These are phyloP conservation scores for Conidiobolus incongruus DNA, from an alignment of 371 early-diverging fungal species.

Conservation along the genomic window DNA sequence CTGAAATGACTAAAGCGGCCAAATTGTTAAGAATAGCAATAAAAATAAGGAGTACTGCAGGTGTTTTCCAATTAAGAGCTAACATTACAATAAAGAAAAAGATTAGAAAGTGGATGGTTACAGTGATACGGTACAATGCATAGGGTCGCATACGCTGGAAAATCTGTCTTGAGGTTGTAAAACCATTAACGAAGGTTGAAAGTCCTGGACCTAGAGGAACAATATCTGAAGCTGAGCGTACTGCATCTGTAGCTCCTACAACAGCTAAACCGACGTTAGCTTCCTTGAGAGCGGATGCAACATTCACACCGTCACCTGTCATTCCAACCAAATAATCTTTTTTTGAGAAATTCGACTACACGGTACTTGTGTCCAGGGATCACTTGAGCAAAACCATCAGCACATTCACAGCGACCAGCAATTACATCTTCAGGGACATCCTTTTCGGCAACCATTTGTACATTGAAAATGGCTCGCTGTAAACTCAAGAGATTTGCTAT, in stretches of 20 bases:
- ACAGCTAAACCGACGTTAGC: slow-evolving; percentile 52
- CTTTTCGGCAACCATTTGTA: slow-evolving; percentile 53
- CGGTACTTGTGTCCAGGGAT: slow-evolving; percentile 91
- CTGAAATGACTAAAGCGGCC: slow-evolving; percentile 63
- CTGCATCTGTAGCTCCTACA: slow-evolving; percentile 77
- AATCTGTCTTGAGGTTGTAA: slow-evolving; percentile 55
- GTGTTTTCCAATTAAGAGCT: slow-evolving; percentile 37
- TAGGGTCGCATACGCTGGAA: slow-evolving; percentile 79
- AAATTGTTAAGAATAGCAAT: slow-evolving; percentile 63
- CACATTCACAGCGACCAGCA: slow-evolving; percentile 52
- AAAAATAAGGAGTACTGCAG: slow-evolving; percentile 41
- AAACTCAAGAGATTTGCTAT: slow-evolving; percentile 64
- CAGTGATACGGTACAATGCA: slow-evolving; percentile 71
- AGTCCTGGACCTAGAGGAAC: slow-evolving; percentile 64
- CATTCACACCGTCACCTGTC: slow-evolving; percentile 85
- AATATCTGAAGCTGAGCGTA: slow-evolving; percentile 75
- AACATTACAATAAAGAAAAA: slow-evolving; percentile 68
- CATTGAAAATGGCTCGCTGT: slow-evolving; percentile 55
- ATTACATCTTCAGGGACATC: slow-evolving; percentile 61
- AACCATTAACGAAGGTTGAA: slow-evolving; percentile 62
- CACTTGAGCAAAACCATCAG: slow-evolving; percentile 91
- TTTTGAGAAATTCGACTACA: slow-evolving; percentile 68
- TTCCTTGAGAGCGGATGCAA: slow-evolving; percentile 72
- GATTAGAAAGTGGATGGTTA: slow-evolving; percentile 66
- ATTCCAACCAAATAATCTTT: slow-evolving; percentile 52